A percentile compares a stretch with the other conserved stretches of the same genome.
These are phyloP conservation scores for Lactarius sp. DNA, from an alignment of 768 basidiomycete species.

Conservation along the genomic window DNA sequence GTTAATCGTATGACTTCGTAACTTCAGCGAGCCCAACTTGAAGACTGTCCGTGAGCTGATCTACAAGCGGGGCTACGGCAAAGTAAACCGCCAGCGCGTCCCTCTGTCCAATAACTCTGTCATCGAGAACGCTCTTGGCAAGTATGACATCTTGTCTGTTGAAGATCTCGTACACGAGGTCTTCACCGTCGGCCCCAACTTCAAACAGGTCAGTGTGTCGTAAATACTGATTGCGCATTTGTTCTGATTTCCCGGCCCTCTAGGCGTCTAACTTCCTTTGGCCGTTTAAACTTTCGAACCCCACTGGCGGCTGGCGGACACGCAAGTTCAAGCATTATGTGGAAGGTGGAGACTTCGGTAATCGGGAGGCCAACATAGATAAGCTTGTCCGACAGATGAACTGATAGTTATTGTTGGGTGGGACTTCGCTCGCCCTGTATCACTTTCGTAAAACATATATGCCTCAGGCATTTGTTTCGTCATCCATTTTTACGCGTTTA, in stretches of 20 bases:
- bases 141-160: conserved; percentile 92
- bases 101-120: conserved; percentile 90
- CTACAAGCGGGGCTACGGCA: conserved; percentile 99
- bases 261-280: conserved; percentile 92
- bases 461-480: conserved; percentile 23
- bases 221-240: neutral
- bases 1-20: neutral
- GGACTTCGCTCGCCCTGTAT: conserved; percentile 23
- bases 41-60: conserved; percentile 95
- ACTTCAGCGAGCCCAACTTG: conserved; percentile 82
- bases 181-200: conserved; percentile 91
- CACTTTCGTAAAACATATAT: conserved; percentile 31
- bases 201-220: conserved; percentile 76
- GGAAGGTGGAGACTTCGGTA: conserved; percentile 95
- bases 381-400: conserved; percentile 96
- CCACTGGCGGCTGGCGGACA: conserved; percentile 95
- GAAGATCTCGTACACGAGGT: conserved; percentile 99
- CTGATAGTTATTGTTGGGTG: conserved; percentile 35
- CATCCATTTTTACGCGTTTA: conserved; percentile 10
- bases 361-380: conserved; percentile 97
- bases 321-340: conserved; percentile 98
- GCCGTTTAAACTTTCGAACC: conserved; percentile 99
- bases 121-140: conserved; percentile 87
- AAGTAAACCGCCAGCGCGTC: conserved; percentile 96
- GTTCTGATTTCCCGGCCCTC: neutral